Percentiles rank a stretch among this genome's conserved stretches.
These are phyloP conservation scores for Aspergillus eucalypticola DNA, from an alignment of 2,329 filamentous ascomycete species.

Conservation along the genomic window DNA sequence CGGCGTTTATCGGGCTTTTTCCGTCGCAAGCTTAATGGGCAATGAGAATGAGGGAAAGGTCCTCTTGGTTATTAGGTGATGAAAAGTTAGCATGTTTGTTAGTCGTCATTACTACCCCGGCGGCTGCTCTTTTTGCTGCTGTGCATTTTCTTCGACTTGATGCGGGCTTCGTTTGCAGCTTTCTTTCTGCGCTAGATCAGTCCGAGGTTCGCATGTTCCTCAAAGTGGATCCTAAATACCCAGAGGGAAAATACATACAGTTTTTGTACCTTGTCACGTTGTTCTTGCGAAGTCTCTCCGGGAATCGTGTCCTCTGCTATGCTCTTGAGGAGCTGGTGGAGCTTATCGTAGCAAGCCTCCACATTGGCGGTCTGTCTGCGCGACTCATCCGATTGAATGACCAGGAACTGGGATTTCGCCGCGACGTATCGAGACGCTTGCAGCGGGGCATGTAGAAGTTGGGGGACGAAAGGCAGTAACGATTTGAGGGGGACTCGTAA, in stretches of 20 bases:
- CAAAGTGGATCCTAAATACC: neutral
- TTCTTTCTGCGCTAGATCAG: constrained; percentile 49
- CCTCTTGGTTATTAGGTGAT: constrained; percentile 17
- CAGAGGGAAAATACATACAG: constrained; percentile 43
- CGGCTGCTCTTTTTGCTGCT: constrained; percentile 63
- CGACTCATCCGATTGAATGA: constrained; percentile 65
- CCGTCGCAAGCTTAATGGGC: constrained; percentile 9
- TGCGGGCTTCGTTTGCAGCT: constrained; percentile 58
- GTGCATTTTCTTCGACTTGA: constrained; percentile 61
- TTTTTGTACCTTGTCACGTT: constrained; percentile 56
- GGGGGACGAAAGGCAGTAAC: constrained; percentile 57
- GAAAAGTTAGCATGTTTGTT: constrained; percentile 26
- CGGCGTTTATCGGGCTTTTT: constrained; percentile 29
- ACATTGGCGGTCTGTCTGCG: constrained; percentile 63
- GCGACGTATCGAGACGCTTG: constrained; percentile 58
- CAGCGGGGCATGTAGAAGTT: constrained; percentile 54
- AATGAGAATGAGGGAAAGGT: constrained; percentile 4
- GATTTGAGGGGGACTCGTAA: constrained; percentile 56
- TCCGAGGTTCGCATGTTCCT: neutral
- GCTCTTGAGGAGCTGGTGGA: constrained; percentile 56
- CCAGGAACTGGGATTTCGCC: constrained; percentile 53
- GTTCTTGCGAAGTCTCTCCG: constrained; percentile 61
- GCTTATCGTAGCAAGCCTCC: constrained; percentile 59
- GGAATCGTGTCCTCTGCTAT: constrained; percentile 55
- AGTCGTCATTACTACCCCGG: constrained; percentile 44